A percentile compares a stretch with the other conserved stretches of the same genome.
These are phyloP conservation scores for Trichosporon coremiiforme DNA, from an alignment of 1,284 basidiomycete species.

Conservation along the genomic window DNA sequence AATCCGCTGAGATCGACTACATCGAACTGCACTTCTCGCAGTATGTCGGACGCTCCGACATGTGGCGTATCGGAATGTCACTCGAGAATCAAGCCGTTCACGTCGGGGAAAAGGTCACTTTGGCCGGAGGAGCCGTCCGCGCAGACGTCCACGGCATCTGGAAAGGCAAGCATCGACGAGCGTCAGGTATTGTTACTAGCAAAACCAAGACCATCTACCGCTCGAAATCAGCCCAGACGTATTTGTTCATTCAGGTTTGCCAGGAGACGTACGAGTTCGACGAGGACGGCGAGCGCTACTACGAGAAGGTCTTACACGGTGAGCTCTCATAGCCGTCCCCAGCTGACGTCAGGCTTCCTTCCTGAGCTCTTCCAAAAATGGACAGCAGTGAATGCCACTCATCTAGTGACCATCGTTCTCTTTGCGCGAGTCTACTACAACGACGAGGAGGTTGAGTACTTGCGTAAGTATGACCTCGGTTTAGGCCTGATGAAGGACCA, in stretches of 20 bases:
- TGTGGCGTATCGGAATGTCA: slow-evolving; percentile 81
- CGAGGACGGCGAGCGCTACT: slow-evolving; percentile 92
- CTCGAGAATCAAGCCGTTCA: slow-evolving; percentile 61
- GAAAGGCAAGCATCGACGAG: slow-evolving; percentile 59
- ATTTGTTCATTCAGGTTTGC: slow-evolving; percentile 90
- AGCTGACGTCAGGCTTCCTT: slow-evolving; percentile 63
- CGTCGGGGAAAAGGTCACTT: slow-evolving; percentile 63
- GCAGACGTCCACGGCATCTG: slow-evolving; percentile 77
- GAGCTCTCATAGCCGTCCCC: slow-evolving; percentile 31
- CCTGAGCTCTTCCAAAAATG: slow-evolving; percentile 80
- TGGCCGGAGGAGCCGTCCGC: slow-evolving; percentile 65
- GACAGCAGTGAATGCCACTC: slow-evolving; percentile 81
- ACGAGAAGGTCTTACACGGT: slow-evolving; percentile 89
- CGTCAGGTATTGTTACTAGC: slow-evolving; percentile 77
- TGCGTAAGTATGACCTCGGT: slow-evolving; percentile 48
- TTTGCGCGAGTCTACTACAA: slow-evolving; percentile 95
- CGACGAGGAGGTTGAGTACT: slow-evolving; percentile 72
- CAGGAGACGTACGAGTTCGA: slow-evolving; percentile 97
- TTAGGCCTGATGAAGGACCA: slow-evolving; percentile 73
- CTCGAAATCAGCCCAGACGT: slow-evolving; percentile 83
- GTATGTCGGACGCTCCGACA: slow-evolving; percentile 86
- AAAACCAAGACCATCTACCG: slow-evolving; percentile 87
- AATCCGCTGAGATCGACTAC: slow-evolving; percentile 70
- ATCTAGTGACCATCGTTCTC: slow-evolving; percentile 90
- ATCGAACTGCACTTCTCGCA: slow-evolving; percentile 90